Evolutionary conservation across 202 grass and related monocot genomes (phyloP), one percentile per base, ranked within the genome.

Genomic region (Carex arenaria): DNA sequence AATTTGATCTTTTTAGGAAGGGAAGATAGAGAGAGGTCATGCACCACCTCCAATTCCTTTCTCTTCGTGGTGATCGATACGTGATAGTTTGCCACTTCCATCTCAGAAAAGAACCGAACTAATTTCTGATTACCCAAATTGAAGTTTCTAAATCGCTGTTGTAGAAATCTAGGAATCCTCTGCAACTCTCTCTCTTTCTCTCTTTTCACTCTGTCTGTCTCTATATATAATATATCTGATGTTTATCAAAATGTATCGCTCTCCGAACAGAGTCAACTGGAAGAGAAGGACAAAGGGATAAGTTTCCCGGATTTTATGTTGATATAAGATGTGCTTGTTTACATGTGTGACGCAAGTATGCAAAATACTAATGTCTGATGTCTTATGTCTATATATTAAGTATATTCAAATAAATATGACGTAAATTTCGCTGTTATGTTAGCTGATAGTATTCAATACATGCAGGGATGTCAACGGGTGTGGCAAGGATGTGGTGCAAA

Each of bases 1-100:
- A 87, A 69, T 69, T 87, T 96, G 66, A 89, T 80, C 81, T 88
- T 96, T 76, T 93, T 96, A 54, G 85, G 87, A 74, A 86, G 83
- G 66, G 83, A 66, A 38, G 85, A 84, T 13, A 85, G 20, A 82
- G 78, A 78, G 66, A 88, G 85, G 40, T 83, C 90, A 67, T 91
- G 84, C 70, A 18, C 53, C 72, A 87, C 80, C 38, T 91, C 85
- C 51, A 72, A 84, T 49, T 92, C 87, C 77, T 91, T 96, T 85
- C 93, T 91, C 85, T 96, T 96, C 67, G 85, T 64, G 86, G 62
- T 89, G 61, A 89, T 81, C 3, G 74, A 59, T 70, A 78, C 76
- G 54, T 84, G 61, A 63, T n/a, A 59, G 73, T 74, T 78, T 61
- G 84, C 79, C 84, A 92, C 87, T 38, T 86, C 82, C 62, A 82